A percentile compares a stretch with the other conserved stretches of the same genome.
phyloP scores from a whole-genome alignment of 2,329 filamentous ascomycete species.

The Huntiella decipiens region DNA sequence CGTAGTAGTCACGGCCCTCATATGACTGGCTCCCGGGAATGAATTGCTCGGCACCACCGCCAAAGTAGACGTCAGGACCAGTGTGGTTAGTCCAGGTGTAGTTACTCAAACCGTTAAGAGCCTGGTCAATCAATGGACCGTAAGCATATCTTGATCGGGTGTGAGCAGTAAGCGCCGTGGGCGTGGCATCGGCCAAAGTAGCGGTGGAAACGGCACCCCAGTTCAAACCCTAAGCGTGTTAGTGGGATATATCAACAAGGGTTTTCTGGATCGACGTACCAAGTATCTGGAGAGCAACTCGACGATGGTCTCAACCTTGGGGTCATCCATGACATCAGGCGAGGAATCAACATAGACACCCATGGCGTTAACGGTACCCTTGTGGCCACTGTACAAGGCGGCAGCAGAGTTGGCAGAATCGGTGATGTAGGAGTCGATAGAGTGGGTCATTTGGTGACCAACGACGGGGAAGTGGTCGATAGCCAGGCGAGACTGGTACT shows the following conservation, averaged over 20 bases:
- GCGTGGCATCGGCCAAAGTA: constrained; percentile 64
- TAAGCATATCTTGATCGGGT: constrained; percentile 51
- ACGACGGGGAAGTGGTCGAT: constrained; percentile 73
- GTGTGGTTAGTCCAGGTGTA: constrained; percentile 61
- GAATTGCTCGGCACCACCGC: constrained; percentile 70
- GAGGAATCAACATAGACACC: constrained; percentile 65
- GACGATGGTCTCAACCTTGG: constrained; percentile 69
- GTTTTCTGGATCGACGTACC: constrained; percentile 31
- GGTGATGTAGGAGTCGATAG: constrained; percentile 68
- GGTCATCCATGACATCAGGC: constrained; percentile 55
- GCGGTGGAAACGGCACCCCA: constrained; percentile 62
- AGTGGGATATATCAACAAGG: background rate
- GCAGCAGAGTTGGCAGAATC: constrained; percentile 74
- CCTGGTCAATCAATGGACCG: constrained; percentile 55
- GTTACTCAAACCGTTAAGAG: constrained; percentile 56
- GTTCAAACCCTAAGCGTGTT: constrained; percentile 24
- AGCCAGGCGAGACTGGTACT: constrained; percentile 56
- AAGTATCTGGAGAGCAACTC: constrained; percentile 56
- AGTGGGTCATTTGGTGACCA: constrained; percentile 79
- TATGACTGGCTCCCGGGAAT: constrained; percentile 44
- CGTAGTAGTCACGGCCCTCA: constrained; percentile 59
- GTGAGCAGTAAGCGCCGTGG: constrained; percentile 55
- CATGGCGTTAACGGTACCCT: constrained; percentile 65
- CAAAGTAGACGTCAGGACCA: constrained; percentile 66
- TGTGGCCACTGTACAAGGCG: constrained; percentile 66